Base-by-base conservation (phyloP, 176 grass and related monocot species). In the Rhynchospora tenuis region DNA sequence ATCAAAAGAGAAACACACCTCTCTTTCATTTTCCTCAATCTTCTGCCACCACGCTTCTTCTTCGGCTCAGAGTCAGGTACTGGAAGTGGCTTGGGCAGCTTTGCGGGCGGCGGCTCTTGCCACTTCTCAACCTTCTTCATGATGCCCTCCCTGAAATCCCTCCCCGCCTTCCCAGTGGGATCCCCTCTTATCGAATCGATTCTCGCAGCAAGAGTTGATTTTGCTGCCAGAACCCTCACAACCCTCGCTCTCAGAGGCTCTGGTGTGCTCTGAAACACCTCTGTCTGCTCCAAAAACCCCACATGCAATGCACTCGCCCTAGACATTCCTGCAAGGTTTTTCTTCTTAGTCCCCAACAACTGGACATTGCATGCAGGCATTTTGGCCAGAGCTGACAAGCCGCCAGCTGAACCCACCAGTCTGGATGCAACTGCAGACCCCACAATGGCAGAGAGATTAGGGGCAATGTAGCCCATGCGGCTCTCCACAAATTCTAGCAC, bases 351-450 rank as follows among this genome's bases (percentile, higher is more conserved):
- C 24, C 95, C 90, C 58, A 97, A 86, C 48, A 97, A 58, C 85
- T 94, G 95, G 78, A 94, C 90, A 85, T 98, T 98, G 70, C 95
- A 98, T 67, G 95, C 87, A n/a, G 95, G 92, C 92, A 98, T 94
- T 88, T 94, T 97, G 77, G 92, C 89, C 28, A 94, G 84, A 64
- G 88, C 92, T 24, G 80, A 85, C 78, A 97, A 88, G 83, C 90
- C 95, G 71, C 92, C 92, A 85, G 95, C 90, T 44, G 84, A 91
- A 46, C 95, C 95, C 92, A 94, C 92, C 29, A 94, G 84, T 89
- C 94, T 97, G 27, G 92, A 90, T 43, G 92, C 92, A 89, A 97
- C 92, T 51, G 88, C 87, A 62, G 89, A 94, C 28, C 92, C 92
- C 85, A 91, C 89, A 66, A 97, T 92, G 24, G 90, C 95, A 83